phyloP scores from a whole-genome alignment of 148 eudicot species.

The Vaccinium darrowii region DNA sequence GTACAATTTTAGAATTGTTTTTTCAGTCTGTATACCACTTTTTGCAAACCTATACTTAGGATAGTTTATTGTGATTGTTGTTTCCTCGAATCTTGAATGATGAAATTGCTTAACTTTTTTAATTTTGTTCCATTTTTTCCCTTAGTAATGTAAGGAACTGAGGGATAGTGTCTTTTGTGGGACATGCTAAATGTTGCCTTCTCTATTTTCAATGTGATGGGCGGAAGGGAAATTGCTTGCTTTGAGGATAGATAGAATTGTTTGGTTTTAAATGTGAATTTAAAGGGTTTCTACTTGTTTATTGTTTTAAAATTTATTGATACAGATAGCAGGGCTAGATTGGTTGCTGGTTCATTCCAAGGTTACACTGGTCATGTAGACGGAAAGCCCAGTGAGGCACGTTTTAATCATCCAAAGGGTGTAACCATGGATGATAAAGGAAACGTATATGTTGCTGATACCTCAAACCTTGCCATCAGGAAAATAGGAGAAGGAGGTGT shows the following conservation, averaged over 20 bases:
- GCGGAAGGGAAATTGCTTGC: background rate
- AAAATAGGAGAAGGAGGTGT: constrained; percentile 94
- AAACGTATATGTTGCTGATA: constrained; percentile 94
- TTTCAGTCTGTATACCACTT: background rate
- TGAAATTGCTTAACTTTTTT: background rate
- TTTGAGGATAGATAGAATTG: background rate
- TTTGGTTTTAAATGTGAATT: background rate
- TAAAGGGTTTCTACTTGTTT: background rate
- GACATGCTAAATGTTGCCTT: background rate
- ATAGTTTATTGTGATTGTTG: background rate
- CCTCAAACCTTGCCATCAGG: constrained; percentile 82
- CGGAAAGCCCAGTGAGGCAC: constrained; percentile 95
- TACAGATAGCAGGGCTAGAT: constrained; percentile 94
- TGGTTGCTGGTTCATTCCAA: constrained; percentile 97
- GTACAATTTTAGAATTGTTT: background rate
- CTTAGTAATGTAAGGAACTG: background rate
- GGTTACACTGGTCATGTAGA: constrained; percentile 98
- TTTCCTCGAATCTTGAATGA: background rate
- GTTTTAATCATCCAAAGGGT: constrained; percentile 86
- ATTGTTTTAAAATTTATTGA: background rate
- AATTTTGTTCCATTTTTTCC: no score
- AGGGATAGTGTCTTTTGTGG: background rate
- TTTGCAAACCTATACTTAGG: background rate
- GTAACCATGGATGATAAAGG: constrained; percentile 95
- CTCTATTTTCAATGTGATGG: background rate